phyloP scores from a whole-genome alignment of 129 eudicot genomes.

The Kitagawia praeruptora region DNA sequence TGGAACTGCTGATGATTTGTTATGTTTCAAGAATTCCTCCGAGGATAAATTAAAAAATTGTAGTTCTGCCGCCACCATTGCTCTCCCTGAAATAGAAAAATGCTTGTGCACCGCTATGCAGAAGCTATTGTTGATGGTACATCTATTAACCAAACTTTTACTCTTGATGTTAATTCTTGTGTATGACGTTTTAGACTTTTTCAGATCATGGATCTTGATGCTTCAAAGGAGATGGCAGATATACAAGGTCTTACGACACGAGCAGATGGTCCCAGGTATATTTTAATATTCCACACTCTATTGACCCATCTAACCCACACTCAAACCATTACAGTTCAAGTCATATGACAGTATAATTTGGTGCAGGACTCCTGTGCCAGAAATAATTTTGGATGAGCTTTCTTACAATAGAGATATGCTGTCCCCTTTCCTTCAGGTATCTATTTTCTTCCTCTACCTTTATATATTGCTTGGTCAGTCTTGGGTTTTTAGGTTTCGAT shows the following conservation, averaged over 20 bases:
- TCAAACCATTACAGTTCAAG: not conserved
- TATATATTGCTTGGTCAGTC: not conserved
- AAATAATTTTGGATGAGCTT: slow-evolving; percentile 76
- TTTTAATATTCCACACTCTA: not conserved
- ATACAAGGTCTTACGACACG: slow-evolving; percentile 58
- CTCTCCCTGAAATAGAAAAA: slow-evolving; percentile 58
- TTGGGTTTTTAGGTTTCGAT: not conserved
- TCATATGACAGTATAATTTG: slow-evolving; percentile 13
- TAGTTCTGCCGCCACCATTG: slow-evolving; percentile 39
- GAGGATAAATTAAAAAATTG: slow-evolving; percentile 16
- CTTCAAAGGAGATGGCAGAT: slow-evolving; percentile 58
- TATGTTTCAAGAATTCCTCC: slow-evolving; percentile 19
- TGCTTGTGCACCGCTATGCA: slow-evolving; percentile 45
- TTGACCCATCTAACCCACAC: not conserved
- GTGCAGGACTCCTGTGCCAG: slow-evolving; percentile 64
- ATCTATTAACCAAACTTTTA: not conserved
- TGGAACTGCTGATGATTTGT: slow-evolving; percentile 22
- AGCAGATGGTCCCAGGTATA: slow-evolving; percentile 76
- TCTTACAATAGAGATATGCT: slow-evolving; percentile 45
- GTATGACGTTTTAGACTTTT: slow-evolving; percentile 6
- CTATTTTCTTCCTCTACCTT: not conserved
- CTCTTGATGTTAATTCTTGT: not conserved
- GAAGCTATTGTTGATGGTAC: slow-evolving; percentile 69
- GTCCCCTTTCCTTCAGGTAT: slow-evolving; percentile 70
- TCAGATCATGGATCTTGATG: slow-evolving; percentile 79